phyloP scores from a whole-genome alignment of 2,329 filamentous ascomycete genomes.

The Epichloe typhina region DNA sequence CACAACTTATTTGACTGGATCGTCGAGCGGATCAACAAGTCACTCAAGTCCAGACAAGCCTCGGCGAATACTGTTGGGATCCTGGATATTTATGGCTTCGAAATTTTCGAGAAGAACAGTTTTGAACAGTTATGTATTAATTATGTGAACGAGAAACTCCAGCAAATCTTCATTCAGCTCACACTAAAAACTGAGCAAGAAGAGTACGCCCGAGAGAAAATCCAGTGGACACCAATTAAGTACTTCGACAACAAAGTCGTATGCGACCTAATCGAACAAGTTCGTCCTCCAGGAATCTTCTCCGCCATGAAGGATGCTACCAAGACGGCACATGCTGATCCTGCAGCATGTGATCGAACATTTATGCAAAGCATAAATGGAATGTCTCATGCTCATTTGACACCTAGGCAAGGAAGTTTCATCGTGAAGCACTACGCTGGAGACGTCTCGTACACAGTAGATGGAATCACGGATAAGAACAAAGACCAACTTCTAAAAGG shows the following conservation, averaged over 20 bases:
- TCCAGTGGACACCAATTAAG: slow-evolving; percentile 97
- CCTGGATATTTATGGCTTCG: slow-evolving; percentile 96
- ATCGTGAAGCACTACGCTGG: slow-evolving; percentile 98
- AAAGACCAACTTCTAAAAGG: slow-evolving; percentile 96
- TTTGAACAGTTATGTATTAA: slow-evolving; percentile 99
- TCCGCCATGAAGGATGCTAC: slow-evolving; percentile 95
- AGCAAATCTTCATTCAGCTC: slow-evolving; percentile 97
- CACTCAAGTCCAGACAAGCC: slow-evolving; percentile 63
- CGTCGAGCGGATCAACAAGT: slow-evolving; percentile 79
- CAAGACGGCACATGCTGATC: slow-evolving; percentile 94
- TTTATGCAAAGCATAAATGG: slow-evolving; percentile 90
- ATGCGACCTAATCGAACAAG: slow-evolving; percentile 90
- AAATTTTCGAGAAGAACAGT: slow-evolving; percentile 98
- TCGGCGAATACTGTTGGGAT: slow-evolving; percentile 85
- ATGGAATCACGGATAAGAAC: slow-evolving; percentile 98
- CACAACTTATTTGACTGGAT: slow-evolving; percentile 99
- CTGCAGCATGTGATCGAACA: slow-evolving; percentile 83
- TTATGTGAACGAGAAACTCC: slow-evolving; percentile 97
- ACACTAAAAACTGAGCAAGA: slow-evolving; percentile 96
- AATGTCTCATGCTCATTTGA: slow-evolving; percentile 83
- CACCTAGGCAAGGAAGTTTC: slow-evolving; percentile 85
- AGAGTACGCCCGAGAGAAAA: slow-evolving; percentile 90
- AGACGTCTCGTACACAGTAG: slow-evolving; percentile 86
- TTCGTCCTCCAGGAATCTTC: slow-evolving; percentile 81
- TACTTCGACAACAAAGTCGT: slow-evolving; percentile 99